Evolutionary conservation across 2,329 filamentous ascomycete species (phyloP).

Genomic region (Cadophora malorum): DNA sequence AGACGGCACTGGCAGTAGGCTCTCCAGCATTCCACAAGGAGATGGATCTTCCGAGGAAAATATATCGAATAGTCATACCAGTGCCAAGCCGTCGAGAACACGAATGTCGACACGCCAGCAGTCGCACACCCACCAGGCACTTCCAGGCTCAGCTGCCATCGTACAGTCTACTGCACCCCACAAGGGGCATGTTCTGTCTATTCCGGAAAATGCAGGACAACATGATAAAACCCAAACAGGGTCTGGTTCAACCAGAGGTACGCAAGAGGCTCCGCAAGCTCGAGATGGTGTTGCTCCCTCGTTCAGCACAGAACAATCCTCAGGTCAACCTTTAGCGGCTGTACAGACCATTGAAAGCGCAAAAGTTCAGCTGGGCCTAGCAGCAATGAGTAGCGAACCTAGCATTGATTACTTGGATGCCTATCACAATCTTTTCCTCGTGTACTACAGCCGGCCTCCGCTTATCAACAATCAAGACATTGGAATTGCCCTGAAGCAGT

Average conservation of each 20-base stretch:
- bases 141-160: not conserved
- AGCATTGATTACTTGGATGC: constrained; percentile 23
- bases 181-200: no score
- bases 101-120: not conserved
- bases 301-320: not conserved
- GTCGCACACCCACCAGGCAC: not conserved
- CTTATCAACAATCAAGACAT: constrained; percentile 28
- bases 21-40: not conserved
- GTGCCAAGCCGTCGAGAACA: not conserved
- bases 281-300: no score
- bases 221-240: no score
- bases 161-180: no score
- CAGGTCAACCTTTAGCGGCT: not conserved
- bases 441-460: constrained; percentile 26
- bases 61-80: not conserved
- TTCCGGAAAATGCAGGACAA: not conserved
- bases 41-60: not conserved
- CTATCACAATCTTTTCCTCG: constrained; percentile 35
- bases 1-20: no score
- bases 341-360: not conserved
- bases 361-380: not conserved
- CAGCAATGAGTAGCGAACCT: not conserved
- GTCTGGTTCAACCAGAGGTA: not conserved
- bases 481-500: constrained; percentile 29
- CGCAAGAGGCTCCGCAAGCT: not conserved